Evolutionary conservation across 495 filamentous ascomycete species (phyloP).

Genomic region (Aspergillus bertholletiae): DNA sequence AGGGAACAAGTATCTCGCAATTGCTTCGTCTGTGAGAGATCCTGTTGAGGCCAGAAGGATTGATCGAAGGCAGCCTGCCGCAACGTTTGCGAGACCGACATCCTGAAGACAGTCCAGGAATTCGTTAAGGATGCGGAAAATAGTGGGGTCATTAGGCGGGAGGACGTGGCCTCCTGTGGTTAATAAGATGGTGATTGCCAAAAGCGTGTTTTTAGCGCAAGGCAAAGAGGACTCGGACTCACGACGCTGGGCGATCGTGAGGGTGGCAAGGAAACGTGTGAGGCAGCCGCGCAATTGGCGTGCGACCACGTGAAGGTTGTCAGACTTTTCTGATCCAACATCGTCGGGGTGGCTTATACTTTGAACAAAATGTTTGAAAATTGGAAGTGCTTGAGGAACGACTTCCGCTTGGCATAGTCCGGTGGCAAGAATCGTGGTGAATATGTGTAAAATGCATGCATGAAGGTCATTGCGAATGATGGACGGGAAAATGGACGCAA

Average conservation of each 20-base stretch:
- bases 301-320: conserved; percentile 35
- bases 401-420: conserved; percentile 81
- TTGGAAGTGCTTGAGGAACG: conserved; percentile 86
- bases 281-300: conserved; percentile 69
- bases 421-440: conserved; percentile 86
- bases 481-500: conserved; percentile 89
- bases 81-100: conserved; percentile 75
- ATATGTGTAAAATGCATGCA: conserved; percentile 95
- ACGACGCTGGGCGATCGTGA: conserved; percentile 77
- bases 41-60: conserved; percentile 69
- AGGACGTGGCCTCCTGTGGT: conserved; percentile 73
- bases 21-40: conserved; percentile 65
- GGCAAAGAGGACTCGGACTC: conserved; percentile 75
- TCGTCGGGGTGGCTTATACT: conserved; percentile 55
- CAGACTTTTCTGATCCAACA: conserved; percentile 24
- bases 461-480: conserved; percentile 97
- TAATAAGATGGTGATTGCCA: conserved; percentile 83
- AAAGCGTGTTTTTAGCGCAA: conserved; percentile 89
- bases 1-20: conserved; percentile 72
- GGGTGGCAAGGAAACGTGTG: conserved; percentile 72
- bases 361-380: conserved; percentile 84
- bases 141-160: conserved; percentile 65
- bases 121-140: conserved; percentile 67
- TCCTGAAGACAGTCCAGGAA: conserved; percentile 82
- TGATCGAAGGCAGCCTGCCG: conserved; percentile 80